Percentiles rank a stretch among this genome's conserved stretches.
Conservation (phyloP, 2,329 filamentous ascomycete species). For the Diaporthe vaccinii region DNA sequence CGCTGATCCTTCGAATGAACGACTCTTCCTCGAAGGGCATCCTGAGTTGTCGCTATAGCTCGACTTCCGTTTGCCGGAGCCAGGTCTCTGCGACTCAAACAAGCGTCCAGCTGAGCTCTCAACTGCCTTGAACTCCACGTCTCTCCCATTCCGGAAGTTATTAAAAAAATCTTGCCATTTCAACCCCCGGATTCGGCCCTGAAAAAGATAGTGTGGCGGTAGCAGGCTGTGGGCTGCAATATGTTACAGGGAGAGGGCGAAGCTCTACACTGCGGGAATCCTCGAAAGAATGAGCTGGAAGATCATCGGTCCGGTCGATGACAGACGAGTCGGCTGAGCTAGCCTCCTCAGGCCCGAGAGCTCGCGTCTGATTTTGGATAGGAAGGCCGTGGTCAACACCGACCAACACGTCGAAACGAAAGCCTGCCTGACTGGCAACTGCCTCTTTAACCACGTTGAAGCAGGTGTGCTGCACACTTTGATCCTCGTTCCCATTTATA, state of each 20-base stretch:
- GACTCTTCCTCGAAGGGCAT: not conserved
- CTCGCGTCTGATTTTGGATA: not conserved
- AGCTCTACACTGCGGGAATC: not conserved
- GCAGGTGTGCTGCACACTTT: not conserved
- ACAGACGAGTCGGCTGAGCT: not conserved
- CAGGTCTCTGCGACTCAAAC: not conserved
- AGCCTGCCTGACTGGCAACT: not conserved
- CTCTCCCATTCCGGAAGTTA: not conserved
- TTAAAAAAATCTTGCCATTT: not conserved
- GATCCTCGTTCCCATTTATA: not conserved
- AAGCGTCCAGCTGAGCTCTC: not conserved
- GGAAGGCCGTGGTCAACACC: not conserved
- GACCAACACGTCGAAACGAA: not conserved
- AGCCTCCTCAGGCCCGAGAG: not conserved
- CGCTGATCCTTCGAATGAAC: not conserved
- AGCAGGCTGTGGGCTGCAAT: not conserved
- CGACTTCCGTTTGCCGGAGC: not conserved
- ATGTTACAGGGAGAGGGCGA: no score
- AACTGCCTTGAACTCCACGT: not conserved
- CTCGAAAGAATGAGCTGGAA: not conserved
- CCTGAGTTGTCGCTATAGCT: not conserved
- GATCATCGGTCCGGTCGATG: not conserved
- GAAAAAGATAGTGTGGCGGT: not conserved
- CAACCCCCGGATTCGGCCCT: not conserved
- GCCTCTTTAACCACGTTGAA: not conserved